Conservation (phyloP, 495 filamentous ascomycete species). For the Chaetomium cochliodes region DNA sequence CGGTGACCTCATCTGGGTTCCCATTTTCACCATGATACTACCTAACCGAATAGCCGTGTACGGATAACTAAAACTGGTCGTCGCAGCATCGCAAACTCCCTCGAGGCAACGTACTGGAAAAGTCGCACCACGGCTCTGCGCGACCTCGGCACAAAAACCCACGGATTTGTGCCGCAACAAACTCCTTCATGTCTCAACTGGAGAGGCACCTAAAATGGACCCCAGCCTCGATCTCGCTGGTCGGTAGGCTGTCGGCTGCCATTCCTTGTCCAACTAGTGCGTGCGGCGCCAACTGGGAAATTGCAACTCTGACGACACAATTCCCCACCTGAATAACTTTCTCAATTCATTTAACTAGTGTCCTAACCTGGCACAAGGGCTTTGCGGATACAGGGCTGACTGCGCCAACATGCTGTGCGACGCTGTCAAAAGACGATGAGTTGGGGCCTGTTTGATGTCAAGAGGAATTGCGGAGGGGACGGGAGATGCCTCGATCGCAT, state of each 20-base stretch:
- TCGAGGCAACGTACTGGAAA: background rate
- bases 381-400: background rate
- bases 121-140: background rate
- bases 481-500: background rate
- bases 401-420: too few species aligned
- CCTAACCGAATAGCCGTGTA: too few species aligned
- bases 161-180: constrained; percentile 1
- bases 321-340: background rate
- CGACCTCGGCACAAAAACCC: background rate
- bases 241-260: constrained; percentile 8
- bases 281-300: constrained; percentile 11
- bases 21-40: too few species aligned
- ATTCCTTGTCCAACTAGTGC: constrained; percentile 11
- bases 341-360: background rate
- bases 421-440: too few species aligned
- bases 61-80: too few species aligned
- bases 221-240: constrained; percentile 1
- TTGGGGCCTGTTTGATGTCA: background rate
- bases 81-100: too few species aligned
- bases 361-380: background rate
- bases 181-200: background rate
- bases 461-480: background rate
- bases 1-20: background rate
- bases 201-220: background rate
- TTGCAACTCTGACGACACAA: background rate